Percentiles rank a stretch among this genome's conserved stretches.
Evolutionary conservation across 2,329 filamentous ascomycete genomes (phyloP).

Genomic region (Arthrobotrys sinensis): DNA sequence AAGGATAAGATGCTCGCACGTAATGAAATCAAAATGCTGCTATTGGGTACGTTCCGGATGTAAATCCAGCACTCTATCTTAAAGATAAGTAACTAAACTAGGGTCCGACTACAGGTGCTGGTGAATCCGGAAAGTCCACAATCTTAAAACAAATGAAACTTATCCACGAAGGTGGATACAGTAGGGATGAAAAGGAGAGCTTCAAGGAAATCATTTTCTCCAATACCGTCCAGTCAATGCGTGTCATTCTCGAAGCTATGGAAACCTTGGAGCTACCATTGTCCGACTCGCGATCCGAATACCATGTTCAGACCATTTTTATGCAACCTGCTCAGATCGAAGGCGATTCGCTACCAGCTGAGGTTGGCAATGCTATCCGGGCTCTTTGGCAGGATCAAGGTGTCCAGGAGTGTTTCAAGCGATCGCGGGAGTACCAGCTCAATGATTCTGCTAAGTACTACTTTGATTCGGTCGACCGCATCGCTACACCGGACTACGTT

Average conservation of each 20-base stretch:
- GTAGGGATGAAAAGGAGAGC: slow-evolving; percentile 80
- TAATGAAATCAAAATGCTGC: slow-evolving; percentile 99
- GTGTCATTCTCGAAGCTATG: slow-evolving; percentile 79
- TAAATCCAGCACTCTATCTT: background rate
- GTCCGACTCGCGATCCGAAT: slow-evolving; percentile 92
- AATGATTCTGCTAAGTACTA: slow-evolving; percentile 98
- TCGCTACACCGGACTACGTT: slow-evolving; percentile 91
- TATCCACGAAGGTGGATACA: slow-evolving; percentile 99
- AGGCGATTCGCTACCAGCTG: slow-evolving; percentile 91
- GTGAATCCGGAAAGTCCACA: slow-evolving; percentile 96
- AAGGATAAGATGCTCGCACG: slow-evolving; percentile 98
- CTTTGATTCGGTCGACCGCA: slow-evolving; percentile 94
- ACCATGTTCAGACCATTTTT: slow-evolving; percentile 98
- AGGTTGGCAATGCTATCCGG: slow-evolving; percentile 93
- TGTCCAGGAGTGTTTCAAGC: slow-evolving; percentile 94
- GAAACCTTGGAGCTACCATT: slow-evolving; percentile 82
- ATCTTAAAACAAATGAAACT: slow-evolving; percentile 99
- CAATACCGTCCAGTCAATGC: slow-evolving; percentile 80
- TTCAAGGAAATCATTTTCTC: slow-evolving; percentile 81
- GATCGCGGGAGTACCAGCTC: slow-evolving; percentile 94
- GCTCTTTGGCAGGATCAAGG: slow-evolving; percentile 93
- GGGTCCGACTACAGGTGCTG: slow-evolving; percentile 77
- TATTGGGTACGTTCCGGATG: slow-evolving; percentile 81
- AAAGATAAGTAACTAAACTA: slow-evolving; percentile 2
- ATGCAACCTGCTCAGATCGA: slow-evolving; percentile 98